Percentiles rank a stretch among this genome's conserved stretches.
phyloP scores from a whole-genome alignment of 169 alveolate species.

The Plasmodium relictum region DNA sequence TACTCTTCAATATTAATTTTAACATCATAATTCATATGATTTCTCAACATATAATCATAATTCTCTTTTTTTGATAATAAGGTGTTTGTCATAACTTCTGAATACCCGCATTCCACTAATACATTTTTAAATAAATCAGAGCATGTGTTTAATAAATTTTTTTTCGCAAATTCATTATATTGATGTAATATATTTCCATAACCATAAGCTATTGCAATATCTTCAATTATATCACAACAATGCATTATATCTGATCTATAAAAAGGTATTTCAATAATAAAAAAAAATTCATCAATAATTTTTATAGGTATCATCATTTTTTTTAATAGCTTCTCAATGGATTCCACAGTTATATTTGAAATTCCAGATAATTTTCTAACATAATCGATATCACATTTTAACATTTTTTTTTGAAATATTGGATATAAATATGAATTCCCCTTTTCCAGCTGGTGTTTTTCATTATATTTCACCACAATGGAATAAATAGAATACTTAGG shows the following conservation, averaged over 20 bases:
- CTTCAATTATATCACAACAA: constrained; percentile 97
- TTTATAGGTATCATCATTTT: constrained; percentile 85
- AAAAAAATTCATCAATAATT: constrained; percentile 37
- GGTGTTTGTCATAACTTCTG: constrained; percentile 84
- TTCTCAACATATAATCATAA: constrained; percentile 79
- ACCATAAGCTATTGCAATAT: constrained; percentile 96
- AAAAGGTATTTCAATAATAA: constrained; percentile 90
- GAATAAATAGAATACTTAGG: constrained; percentile 64
- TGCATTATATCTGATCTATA: constrained; percentile 95
- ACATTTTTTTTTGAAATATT: constrained; percentile 18
- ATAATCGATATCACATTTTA: constrained; percentile 71
- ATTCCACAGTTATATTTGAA: constrained; percentile 75
- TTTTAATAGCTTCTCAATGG: constrained; percentile 72
- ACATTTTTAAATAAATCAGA: constrained; percentile 74
- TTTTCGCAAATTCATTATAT: constrained; percentile 33
- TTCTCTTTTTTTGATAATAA: constrained; percentile 78
- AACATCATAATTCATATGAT: constrained; percentile 59
- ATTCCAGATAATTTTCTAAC: constrained; percentile 80
- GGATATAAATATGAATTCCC: constrained; percentile 55
- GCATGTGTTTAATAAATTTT: constrained; percentile 48
- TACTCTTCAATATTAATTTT: constrained; percentile 40
- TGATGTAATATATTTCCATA: constrained; percentile 87
- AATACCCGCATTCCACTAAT: constrained; percentile 79
- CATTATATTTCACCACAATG: constrained; percentile 35
- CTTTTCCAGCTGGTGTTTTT: constrained; percentile 33